Conservation (phyloP, 352 stramenopile species). For the Globisporangium paddicum region DNA sequence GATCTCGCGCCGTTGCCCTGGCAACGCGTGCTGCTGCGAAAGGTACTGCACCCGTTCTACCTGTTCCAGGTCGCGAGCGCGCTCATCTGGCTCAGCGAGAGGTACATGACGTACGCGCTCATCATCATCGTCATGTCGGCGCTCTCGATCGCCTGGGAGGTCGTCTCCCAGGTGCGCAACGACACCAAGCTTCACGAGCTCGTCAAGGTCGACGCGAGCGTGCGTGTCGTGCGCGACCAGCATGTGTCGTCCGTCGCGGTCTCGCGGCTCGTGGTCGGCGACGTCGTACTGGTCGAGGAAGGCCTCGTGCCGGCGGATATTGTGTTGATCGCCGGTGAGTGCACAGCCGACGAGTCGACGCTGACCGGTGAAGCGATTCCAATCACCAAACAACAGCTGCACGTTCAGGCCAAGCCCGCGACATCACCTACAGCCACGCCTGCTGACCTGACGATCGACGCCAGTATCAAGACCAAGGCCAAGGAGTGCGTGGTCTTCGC, state of each 20-base stretch:
- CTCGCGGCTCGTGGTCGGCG: conserved; percentile 54
- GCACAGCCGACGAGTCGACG: conserved; percentile 66
- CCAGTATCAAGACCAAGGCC: conserved; percentile 32
- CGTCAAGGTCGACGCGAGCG: conserved; percentile 47
- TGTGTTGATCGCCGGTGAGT: conserved; percentile 55
- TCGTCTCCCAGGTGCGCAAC: conserved; percentile 57
- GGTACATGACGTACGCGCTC: conserved; percentile 62
- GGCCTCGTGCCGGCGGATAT: conserved; percentile 61
- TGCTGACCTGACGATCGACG: conserved; percentile 21
- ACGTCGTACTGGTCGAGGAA: conserved; percentile 65
- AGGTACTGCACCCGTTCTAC: conserved; percentile 78
- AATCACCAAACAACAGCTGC: conserved; percentile 50
- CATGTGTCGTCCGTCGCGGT: conserved; percentile 33
- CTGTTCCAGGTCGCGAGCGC: conserved; percentile 69
- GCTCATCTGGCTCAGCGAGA: conserved; percentile 63
- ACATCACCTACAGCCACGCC: not conserved
- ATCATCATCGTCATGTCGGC: conserved; percentile 58
- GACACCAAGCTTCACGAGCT: conserved; percentile 57
- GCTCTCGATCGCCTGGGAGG: conserved; percentile 69
- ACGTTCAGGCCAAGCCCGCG: not conserved
- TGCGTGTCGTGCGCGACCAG: conserved; percentile 57
- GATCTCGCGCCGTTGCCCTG: conserved; percentile 42
- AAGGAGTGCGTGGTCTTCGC: conserved; percentile 56
- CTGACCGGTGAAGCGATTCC: conserved; percentile 83
- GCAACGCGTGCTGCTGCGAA: conserved; percentile 47